Evolutionary conservation across 441 rosid genomes (phyloP).

Genomic region (Eruca vesicaria): DNA sequence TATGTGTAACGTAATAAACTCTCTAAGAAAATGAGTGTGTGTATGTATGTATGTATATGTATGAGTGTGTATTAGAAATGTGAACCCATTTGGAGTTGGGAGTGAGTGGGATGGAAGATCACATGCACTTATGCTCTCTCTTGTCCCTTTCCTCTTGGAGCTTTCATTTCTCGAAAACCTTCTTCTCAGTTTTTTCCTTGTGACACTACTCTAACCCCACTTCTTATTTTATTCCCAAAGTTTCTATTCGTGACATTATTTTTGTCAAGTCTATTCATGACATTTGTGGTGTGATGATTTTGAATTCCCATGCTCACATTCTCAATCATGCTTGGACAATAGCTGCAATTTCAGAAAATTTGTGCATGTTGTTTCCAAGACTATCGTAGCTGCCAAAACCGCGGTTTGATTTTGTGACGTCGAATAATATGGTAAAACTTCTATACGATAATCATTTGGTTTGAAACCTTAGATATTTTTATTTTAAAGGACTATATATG

Average conservation of each 20-base stretch:
- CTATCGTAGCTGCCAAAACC: constrained; percentile 4
- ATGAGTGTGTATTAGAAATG: constrained; percentile 20
- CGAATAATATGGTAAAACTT: background rate
- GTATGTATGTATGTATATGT: background rate
- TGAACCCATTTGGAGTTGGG: constrained; percentile 35
- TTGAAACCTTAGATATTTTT: background rate
- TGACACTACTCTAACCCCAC: background rate
- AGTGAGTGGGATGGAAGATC: constrained; percentile 41
- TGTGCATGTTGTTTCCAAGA: background rate
- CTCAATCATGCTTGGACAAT: background rate
- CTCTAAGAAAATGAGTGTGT: background rate
- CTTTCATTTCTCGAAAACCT: constrained; percentile 27
- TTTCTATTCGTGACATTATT: constrained; percentile 2
- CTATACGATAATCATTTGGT: background rate
- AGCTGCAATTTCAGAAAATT: background rate
- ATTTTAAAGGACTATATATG: background rate
- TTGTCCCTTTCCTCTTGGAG: constrained; percentile 39
- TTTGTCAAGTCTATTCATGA: background rate
- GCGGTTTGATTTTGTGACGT: background rate
- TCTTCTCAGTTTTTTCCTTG: constrained; percentile 11
- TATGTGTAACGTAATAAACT: background rate
- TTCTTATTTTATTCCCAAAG: constrained; percentile 14
- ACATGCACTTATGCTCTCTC: constrained; percentile 38
- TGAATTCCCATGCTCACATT: constrained; percentile 10
- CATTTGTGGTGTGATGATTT: constrained; percentile 18